phyloP scores from a whole-genome alignment of 148 eudicot genomes.

The Persicaria maculosa region DNA sequence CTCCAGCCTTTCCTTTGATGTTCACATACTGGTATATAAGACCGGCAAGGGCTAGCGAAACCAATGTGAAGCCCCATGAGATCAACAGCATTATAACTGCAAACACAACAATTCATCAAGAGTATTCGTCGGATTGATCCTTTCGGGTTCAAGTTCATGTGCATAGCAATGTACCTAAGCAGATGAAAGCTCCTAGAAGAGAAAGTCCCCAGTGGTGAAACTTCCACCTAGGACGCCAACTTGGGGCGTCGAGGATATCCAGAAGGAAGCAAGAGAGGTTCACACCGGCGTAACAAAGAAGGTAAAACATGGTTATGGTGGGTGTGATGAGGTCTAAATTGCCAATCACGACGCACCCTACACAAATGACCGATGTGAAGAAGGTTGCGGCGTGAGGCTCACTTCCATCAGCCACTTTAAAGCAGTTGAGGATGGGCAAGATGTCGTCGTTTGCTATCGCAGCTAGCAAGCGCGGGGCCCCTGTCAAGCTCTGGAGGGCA shows the following conservation, averaged over 20 bases:
- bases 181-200: conserved; percentile 83
- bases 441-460: conserved; percentile 98
- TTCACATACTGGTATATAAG: conserved; percentile 93
- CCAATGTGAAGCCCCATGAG: conserved; percentile 94
- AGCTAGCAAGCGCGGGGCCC: conserved; percentile 92
- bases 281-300: conserved; percentile 91
- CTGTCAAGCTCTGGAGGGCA: conserved; percentile 92
- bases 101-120: conserved; percentile 16
- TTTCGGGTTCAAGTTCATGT: neutral
- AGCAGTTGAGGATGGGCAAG: conserved; percentile 85
- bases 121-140: neutral
- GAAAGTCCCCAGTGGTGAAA: conserved; percentile 99
- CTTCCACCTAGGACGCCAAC: conserved; percentile 99
- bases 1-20: conserved; percentile 95
- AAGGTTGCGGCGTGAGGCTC: conserved; percentile 86
- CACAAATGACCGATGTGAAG: conserved; percentile 90
- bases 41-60: conserved; percentile 86
- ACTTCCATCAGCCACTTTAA: conserved; percentile 84
- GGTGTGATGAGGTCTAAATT: conserved; percentile 94
- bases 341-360: conserved; percentile 89
- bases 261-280: conserved; percentile 96
- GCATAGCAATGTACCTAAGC: conserved; percentile 48
- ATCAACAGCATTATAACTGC: conserved; percentile 97
- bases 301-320: conserved; percentile 92
- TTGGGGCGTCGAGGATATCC: conserved; percentile 96